Percentiles rank a stretch among this genome's conserved stretches.
These are phyloP conservation scores for Thermothelomyces thermophilus DNA, from an alignment of 2,329 filamentous ascomycete species.

Conservation along the genomic window DNA sequence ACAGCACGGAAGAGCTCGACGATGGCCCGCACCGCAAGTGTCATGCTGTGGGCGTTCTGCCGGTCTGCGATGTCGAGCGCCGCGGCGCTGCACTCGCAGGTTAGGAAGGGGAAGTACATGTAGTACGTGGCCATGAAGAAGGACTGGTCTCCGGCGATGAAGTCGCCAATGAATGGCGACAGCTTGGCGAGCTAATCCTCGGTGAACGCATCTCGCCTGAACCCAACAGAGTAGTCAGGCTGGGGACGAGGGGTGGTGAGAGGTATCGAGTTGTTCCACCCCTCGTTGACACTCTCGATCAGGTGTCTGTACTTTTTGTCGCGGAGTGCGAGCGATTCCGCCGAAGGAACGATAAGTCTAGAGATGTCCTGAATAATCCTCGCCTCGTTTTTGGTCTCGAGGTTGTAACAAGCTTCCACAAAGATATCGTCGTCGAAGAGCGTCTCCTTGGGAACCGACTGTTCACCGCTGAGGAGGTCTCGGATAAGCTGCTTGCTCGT, in stretches of 20 bases:
- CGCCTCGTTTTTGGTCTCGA: slow-evolving; percentile 10
- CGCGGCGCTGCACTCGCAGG: slow-evolving; percentile 37
- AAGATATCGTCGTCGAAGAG: slow-evolving; percentile 34
- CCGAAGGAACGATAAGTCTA: not conserved
- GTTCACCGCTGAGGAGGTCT: slow-evolving; percentile 19
- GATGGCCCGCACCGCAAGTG: slow-evolving; percentile 8
- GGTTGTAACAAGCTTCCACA: slow-evolving; percentile 26
- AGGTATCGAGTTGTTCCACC: not conserved
- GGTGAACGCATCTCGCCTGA: slow-evolving; percentile 37
- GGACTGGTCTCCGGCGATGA: slow-evolving; percentile 4
- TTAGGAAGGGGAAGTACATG: slow-evolving; percentile 46
- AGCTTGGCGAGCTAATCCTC: slow-evolving; percentile 37
- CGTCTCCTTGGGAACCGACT: slow-evolving; percentile 27
- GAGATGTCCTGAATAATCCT: not conserved
- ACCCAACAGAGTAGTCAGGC: slow-evolving; percentile 30
- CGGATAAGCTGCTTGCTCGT: slow-evolving; percentile 29
- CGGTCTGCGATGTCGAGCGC: slow-evolving; percentile 34
- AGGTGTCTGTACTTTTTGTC: not conserved
- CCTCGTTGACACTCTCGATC: not conserved
- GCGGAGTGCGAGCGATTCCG: not conserved
- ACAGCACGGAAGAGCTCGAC: not conserved
- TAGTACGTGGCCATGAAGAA: slow-evolving; percentile 34
- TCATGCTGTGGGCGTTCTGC: slow-evolving; percentile 37
- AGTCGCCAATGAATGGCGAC: slow-evolving; percentile 32
- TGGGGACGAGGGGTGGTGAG: not conserved